These are phyloP conservation scores for Psilocybe tampanensis DNA, from an alignment of 768 basidiomycete species.

Conservation along the genomic window DNA sequence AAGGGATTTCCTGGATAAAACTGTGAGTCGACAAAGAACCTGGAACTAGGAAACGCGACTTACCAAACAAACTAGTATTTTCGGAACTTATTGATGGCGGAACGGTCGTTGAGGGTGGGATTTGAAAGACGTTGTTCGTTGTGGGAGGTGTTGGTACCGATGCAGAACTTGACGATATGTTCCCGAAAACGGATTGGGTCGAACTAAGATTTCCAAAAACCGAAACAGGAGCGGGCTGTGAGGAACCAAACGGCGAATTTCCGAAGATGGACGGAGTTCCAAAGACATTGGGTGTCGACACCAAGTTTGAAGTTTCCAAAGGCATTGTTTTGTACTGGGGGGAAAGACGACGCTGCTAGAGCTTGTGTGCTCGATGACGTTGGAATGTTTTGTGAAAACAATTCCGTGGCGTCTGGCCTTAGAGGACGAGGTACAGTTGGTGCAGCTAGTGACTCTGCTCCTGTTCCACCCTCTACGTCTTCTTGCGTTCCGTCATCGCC, in stretches of 20 bases:
- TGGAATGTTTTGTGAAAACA: constrained; percentile 11
- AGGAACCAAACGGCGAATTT: constrained; percentile 16
- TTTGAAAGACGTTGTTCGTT: neutral
- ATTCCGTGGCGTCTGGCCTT: constrained; percentile 20
- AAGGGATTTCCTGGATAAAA: neutral
- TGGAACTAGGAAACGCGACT: neutral
- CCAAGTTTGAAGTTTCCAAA: constrained; percentile 42
- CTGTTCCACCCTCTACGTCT: neutral
- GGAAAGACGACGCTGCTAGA: constrained; percentile 10
- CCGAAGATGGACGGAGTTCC: constrained; percentile 28
- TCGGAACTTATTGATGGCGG: neutral
- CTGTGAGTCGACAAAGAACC: neutral
- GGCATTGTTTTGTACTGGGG: constrained; percentile 32
- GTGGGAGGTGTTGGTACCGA: too few relatives aligned
- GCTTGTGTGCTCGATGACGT: constrained; percentile 20
- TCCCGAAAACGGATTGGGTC: constrained; percentile 7
- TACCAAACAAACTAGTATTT: constrained; percentile 5
- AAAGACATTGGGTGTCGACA: constrained; percentile 41
- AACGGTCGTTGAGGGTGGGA: neutral
- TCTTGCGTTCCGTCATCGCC: constrained; percentile 8
- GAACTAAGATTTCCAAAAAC: constrained; percentile 13
- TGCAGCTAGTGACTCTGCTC: neutral
- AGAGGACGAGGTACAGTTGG: constrained; percentile 16
- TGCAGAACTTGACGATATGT: too few relatives aligned
- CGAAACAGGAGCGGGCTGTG: constrained; percentile 19